phyloP scores from a whole-genome alignment of 164 flowering plant genomes.

The Aristolochia californica region DNA sequence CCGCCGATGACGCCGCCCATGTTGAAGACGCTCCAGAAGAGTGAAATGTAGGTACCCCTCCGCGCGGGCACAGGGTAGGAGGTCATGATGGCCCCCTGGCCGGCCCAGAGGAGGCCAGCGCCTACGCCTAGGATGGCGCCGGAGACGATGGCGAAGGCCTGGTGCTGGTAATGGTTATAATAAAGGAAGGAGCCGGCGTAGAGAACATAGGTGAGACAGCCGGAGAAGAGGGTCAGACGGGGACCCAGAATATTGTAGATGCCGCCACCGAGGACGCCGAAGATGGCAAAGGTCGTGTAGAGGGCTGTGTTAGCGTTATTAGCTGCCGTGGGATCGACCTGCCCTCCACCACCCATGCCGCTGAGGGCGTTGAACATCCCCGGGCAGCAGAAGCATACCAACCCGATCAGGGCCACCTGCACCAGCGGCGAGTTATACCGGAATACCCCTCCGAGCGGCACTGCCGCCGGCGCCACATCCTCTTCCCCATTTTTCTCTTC shows the following conservation, averaged over 20 bases:
- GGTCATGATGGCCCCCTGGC: conserved; percentile 93
- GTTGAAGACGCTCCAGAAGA: conserved; percentile 89
- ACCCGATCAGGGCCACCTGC: conserved; percentile 62
- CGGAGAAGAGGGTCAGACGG: conserved; percentile 46
- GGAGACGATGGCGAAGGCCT: conserved; percentile 56
- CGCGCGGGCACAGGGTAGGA: conserved; percentile 62
- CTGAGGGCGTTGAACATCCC: conserved; percentile 95
- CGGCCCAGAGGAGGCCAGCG: conserved; percentile 89
- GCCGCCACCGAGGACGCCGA: conserved; percentile 85
- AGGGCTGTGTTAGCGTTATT: conserved; percentile 93
- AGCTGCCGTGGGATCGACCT: conserved; percentile 66
- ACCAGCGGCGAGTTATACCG: conserved; percentile 77
- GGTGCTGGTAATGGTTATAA: conserved; percentile 65
- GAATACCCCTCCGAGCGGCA: conserved; percentile 6
- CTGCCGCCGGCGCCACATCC: background rate
- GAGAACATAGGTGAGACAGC: conserved; percentile 70
- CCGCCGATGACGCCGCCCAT: conserved; percentile 97
- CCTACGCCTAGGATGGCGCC: conserved; percentile 83
- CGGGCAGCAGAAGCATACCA: conserved; percentile 95
- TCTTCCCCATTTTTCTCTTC: background rate
- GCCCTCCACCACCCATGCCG: conserved; percentile 99
- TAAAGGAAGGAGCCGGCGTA: conserved; percentile 76
- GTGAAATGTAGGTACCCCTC: conserved; percentile 69
- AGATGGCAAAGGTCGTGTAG: conserved; percentile 77
- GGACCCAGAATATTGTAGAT: conserved; percentile 82